Evolutionary conservation across 1,284 basidiomycete genomes (phyloP), one percentile per base, ranked within the genome.

Genomic region (Wallemia mellicola): DNA sequence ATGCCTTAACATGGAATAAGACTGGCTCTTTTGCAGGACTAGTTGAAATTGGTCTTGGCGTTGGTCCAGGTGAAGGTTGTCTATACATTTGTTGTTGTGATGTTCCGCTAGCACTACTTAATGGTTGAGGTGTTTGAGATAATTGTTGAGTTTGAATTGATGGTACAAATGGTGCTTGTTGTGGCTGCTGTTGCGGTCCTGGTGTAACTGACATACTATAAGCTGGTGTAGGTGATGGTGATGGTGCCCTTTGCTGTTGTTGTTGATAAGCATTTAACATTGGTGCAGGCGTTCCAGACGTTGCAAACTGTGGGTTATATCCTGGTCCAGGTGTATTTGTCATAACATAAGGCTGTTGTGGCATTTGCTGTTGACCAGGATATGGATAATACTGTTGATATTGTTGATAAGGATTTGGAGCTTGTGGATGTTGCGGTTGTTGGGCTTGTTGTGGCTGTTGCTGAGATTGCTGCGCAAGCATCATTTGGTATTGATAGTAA

Each of bases 1-100:
- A 71, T 30, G 91, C 91, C 74, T 86, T 85, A 62, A 92, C 55
- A 57, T 57, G 55, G 55, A 57, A 57, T 7, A 57, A n/a, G n/a
- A 22, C 22, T 17, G 38, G 38, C 19, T 48, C 38, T n/a, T 22
- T 48, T 5, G 14, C 22, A 48, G 38, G 38, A 48, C 38, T 48
- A n/a, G 38, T 5, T 3, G 22, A n/a, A n/a, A n/a, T n/a, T n/a
- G n/a, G n/a, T n/a, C n/a, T n/a, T n/a, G n/a, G n/a, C n/a, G n/a
- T 3, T 5, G 38, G n/a, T n/a, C 14, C 14, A 48, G 38, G 38
- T 48, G 38, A 48, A n/a, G 5, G 38, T 48, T 48, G 38, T 48
- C 38, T 48, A 22, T 48, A 48, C n/a, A 22, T 48, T 48, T 48
- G 9, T 11, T 17, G 7, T 30, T 30, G 28, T 30, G 28, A 17